Conservation (phyloP, 163 green algal genomes). For the Chlorella variabilis region DNA sequence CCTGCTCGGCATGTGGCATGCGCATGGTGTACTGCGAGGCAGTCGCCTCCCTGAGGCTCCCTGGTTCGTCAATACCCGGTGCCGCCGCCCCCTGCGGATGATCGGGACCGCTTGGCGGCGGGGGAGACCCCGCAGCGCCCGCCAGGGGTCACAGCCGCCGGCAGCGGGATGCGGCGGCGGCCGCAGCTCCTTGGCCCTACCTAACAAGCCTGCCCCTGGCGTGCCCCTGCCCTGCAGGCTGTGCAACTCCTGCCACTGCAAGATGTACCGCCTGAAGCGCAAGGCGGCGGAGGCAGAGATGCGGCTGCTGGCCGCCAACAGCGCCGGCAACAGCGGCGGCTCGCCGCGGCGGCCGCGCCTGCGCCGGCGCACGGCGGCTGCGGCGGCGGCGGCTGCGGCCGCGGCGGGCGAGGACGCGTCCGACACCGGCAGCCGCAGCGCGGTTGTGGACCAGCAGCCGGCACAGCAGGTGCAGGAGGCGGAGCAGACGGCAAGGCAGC, state of each 20-base stretch:
- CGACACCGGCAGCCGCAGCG: conserved; percentile 5
- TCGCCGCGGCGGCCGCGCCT: background rate
- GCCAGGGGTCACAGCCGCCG: too few relatives aligned
- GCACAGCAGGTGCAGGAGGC: background rate
- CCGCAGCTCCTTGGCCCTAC: background rate
- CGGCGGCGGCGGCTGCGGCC: background rate
- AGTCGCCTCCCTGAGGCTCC: too few relatives aligned
- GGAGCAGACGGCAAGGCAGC: background rate
- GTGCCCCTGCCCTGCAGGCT: background rate
- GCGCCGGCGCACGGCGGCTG: background rate
- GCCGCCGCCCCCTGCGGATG: too few relatives aligned
- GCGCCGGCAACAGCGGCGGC: background rate
- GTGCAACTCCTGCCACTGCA: conserved; percentile 33
- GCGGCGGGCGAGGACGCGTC: background rate
- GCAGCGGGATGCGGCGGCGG: background rate
- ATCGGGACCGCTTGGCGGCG: too few relatives aligned
- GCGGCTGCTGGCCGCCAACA: background rate
- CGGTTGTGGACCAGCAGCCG: background rate
- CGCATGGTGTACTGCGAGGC: too few relatives aligned
- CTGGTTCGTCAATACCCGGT: too few relatives aligned
- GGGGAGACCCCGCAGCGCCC: too few relatives aligned
- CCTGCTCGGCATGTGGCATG: too few relatives aligned
- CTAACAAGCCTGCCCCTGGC: background rate
- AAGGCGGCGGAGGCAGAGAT: conserved; percentile 2
- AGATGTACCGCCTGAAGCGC: conserved; percentile 27